Percentiles rank a stretch among this genome's conserved stretches.
These are phyloP conservation scores for Ustilago bromivora DNA, from an alignment of 1,284 basidiomycete species.

Conservation along the genomic window DNA sequence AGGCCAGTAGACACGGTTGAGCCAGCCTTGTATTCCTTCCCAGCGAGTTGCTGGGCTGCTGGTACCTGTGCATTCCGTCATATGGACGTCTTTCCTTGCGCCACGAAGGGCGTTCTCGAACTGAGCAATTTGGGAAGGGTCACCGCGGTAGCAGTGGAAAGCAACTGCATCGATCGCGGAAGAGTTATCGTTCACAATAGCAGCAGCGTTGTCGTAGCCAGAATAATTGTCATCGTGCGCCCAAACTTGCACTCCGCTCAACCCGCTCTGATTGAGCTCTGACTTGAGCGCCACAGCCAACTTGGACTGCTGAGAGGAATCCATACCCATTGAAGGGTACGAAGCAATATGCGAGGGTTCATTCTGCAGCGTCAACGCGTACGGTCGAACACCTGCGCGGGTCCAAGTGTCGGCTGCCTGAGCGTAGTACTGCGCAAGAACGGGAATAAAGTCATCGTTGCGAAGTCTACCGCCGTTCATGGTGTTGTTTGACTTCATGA, in stretches of 20 bases:
- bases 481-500: slow-evolving; percentile 56
- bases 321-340: slow-evolving; percentile 55
- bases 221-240: slow-evolving; percentile 58
- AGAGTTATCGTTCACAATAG: slow-evolving; percentile 44
- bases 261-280: slow-evolving; percentile 18
- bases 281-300: slow-evolving; percentile 35
- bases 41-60: slow-evolving; percentile 23
- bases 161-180: slow-evolving; percentile 52
- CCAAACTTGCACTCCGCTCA: slow-evolving; percentile 43
- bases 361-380: slow-evolving; percentile 60
- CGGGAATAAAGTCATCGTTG: slow-evolving; percentile 25
- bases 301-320: slow-evolving; percentile 21
- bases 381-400: slow-evolving; percentile 41
- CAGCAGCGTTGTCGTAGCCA: slow-evolving; percentile 39
- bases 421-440: slow-evolving; percentile 54
- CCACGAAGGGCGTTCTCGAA: slow-evolving; percentile 21
- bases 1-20: slow-evolving; percentile 51
- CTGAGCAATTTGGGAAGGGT: slow-evolving; percentile 32
- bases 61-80: slow-evolving; percentile 57
- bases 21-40: slow-evolving; percentile 48
- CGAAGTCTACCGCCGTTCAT: slow-evolving; percentile 50
- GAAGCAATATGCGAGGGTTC: slow-evolving; percentile 47
- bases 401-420: slow-evolving; percentile 31
- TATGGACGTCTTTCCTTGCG: slow-evolving; percentile 40
- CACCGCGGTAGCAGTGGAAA: slow-evolving; percentile 63